Conservation (phyloP, 2,329 filamentous ascomycete species). For the Chaetomium sp. region DNA sequence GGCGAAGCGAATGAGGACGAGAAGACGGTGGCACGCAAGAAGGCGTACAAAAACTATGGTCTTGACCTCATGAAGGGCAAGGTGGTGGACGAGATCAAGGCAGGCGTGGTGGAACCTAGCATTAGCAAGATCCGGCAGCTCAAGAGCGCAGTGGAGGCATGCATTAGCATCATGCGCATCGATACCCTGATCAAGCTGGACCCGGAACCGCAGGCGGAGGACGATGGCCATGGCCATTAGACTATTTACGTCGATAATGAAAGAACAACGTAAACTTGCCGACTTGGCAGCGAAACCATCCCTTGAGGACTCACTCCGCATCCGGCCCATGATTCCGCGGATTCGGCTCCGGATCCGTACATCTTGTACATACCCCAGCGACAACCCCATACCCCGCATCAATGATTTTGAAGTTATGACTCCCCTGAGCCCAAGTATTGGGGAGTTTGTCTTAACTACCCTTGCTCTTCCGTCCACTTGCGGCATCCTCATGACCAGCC, state of each 20-base stretch:
- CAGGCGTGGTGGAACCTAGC: conserved; percentile 90
- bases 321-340: no score
- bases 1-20: conserved; percentile 79
- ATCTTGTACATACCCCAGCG: no score
- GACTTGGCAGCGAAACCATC: no score
- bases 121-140: conserved; percentile 98
- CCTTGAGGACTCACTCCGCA: no score
- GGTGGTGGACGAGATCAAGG: conserved; percentile 88
- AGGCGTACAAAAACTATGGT: conserved; percentile 98
- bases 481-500: conserved; percentile 4
- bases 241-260: not conserved
- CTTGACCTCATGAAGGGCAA: conserved; percentile 84
- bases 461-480: not conserved
- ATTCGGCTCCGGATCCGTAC: no score
- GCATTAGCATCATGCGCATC: conserved; percentile 98
- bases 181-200: conserved; percentile 98
- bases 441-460: no score
- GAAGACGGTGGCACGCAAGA: conserved; percentile 84
- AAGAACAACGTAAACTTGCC: no score
- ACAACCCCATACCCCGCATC: no score
- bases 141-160: conserved; percentile 97
- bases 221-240: conserved; percentile 83
- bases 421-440: no score
- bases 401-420: no score
- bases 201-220: conserved; percentile 70